Percentiles rank a stretch among this genome's conserved stretches.
Evolutionary conservation across 768 basidiomycete species (phyloP).

Genomic region (Boletus subparvulus): DNA sequence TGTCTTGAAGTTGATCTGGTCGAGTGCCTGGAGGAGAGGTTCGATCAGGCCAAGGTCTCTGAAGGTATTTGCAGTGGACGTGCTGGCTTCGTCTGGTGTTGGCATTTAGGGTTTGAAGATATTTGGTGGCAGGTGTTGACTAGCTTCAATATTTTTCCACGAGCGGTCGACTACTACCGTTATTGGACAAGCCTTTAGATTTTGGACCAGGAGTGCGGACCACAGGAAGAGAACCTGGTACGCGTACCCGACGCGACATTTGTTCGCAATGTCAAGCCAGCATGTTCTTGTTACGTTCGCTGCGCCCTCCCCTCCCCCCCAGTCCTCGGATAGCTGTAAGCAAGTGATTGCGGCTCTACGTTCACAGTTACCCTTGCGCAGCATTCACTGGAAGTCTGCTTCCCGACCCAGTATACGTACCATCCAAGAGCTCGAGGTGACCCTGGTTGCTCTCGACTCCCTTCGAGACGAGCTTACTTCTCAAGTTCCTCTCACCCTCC

Average conservation of each 20-base stretch:
- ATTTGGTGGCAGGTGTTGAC: background rate
- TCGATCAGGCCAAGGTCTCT: conserved; percentile 84
- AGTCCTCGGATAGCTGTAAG: conserved; percentile 71
- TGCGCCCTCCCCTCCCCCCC: conserved; percentile 53
- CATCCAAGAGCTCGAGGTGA: conserved; percentile 84
- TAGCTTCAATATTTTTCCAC: conserved; percentile 17
- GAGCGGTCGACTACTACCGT: background rate
- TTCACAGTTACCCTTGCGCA: conserved; percentile 81
- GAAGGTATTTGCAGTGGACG: conserved; percentile 57
- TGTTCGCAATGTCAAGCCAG: conserved; percentile 38
- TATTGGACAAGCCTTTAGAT: background rate
- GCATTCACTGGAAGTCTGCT: conserved; percentile 88
- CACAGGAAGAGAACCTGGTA: background rate
- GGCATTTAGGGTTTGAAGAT: conserved; percentile 45
- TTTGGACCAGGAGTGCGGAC: background rate
- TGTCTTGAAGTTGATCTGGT: conserved; percentile 74
- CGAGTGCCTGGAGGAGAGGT: conserved; percentile 83
- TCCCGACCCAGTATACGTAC: conserved; percentile 74
- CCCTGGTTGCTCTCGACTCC: conserved; percentile 65
- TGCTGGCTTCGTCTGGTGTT: conserved; percentile 59
- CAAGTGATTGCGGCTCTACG: conserved; percentile 63
- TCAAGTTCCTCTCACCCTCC: conserved; percentile 70
- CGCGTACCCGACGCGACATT: background rate
- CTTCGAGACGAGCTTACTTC: conserved; percentile 73
- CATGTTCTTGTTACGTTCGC: conserved; percentile 69